Base-by-base conservation (phyloP, 75 land plant genomes). In the Larix kaempferi region DNA sequence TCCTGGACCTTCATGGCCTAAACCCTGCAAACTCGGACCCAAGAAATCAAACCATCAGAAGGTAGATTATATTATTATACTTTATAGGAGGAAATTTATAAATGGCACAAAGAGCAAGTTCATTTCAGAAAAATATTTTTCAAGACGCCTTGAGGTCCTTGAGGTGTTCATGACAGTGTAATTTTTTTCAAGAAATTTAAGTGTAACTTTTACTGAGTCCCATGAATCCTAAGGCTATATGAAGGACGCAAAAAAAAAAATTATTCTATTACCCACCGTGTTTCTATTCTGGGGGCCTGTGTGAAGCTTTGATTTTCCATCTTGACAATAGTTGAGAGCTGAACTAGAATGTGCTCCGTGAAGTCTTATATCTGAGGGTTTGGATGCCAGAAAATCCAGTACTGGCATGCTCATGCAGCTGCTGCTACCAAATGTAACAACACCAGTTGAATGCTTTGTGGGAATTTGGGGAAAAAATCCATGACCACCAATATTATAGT, bases 371-470 rank as follows among this genome's bases (percentile, higher is more conserved):
- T 69, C 73, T 41, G 73, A 21, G 33, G 73, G 73, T 44, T 69
- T 69, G 23, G 73, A 41, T 11, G 33, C 35, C 8, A 69, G 13
- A 11, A 69, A 69, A 41, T 69, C 73, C 73, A 69, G n/a, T 69
- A 41, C 73, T n/a, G 73, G 73, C 73, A 69, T 41, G 52, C 8
- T 69, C 69, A 65, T 29, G 69, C 39, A 65, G 41, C 19, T 65
- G 49, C 12, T 69, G 54, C 41, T 69, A 41, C 73, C 73, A 69
- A 69, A 69, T 39, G 25, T 69, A 7, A 69, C 49, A 69, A 69
- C 44, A 15, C 71, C 22, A 67, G 71, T 19, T 19, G 71, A 33
- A 39, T 27, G 73, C 13, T 69, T 69, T n/a, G 73, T 41, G n/a
- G 73, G 23, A n/a, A 69, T 69, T 10, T 52, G 11, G 41, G 73